Conservation (phyloP, 163 green algal genomes). For the Coccomyxa subellipsoidea region DNA sequence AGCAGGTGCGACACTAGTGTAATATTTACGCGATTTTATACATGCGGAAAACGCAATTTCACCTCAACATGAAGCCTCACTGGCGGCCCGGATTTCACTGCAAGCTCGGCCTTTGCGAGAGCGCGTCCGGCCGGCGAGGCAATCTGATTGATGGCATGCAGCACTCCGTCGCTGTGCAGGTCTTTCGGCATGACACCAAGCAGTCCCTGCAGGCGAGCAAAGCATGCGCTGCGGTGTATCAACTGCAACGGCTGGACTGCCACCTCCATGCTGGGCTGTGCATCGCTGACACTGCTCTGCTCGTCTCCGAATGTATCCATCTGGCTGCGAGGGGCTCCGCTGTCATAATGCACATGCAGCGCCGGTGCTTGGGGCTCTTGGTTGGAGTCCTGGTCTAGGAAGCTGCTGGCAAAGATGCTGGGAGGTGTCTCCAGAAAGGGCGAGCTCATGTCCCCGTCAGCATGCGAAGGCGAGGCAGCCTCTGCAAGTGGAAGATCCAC, state of each 20-base stretch:
- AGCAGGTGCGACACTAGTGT: too few relatives aligned
- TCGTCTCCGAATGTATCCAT: background rate
- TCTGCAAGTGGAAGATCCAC: background rate
- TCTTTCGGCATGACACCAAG: background rate
- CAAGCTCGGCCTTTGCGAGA: constrained; percentile 3
- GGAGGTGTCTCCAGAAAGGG: background rate
- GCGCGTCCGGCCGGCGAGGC: background rate
- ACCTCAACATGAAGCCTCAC: background rate
- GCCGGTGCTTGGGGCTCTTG: background rate
- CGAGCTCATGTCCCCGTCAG: background rate
- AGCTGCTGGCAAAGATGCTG: background rate
- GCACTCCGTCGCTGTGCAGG: background rate
- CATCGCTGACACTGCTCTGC: background rate
- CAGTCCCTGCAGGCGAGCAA: background rate
- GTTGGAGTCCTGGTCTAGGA: background rate
- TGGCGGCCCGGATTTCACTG: background rate
- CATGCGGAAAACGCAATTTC: background rate
- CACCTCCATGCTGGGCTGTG: background rate
- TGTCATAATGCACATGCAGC: background rate
- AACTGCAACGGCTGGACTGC: background rate
- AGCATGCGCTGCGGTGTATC: background rate
- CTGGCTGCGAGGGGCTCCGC: background rate
- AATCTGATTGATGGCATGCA: background rate
- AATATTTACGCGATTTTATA: too few relatives aligned
- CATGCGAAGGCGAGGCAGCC: background rate